Base-by-base conservation (phyloP, 2,329 filamentous ascomycete species). In the Cylindrodendrum hubeiense region DNA sequence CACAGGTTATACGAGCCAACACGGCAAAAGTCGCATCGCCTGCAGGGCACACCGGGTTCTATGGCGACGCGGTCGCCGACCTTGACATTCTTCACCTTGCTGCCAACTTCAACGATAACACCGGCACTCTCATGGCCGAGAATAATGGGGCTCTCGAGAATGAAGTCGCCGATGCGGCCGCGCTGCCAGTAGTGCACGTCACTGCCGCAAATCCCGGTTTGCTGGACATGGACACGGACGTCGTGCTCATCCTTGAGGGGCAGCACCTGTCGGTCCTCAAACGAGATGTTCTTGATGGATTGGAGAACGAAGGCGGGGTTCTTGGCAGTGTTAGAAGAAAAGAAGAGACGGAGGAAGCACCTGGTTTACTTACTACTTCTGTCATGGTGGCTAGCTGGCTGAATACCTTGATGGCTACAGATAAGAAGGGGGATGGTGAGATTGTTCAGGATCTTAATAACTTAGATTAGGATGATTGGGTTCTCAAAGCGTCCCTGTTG, bases 241-340 rank as follows among this genome's bases (percentile, higher is more conserved):
- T 85, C 81, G 52, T 79, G 67, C 46, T 77, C 75, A 59, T 82
- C 78, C 30, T 73, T 70, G 12, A 85, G 78, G 8, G 69, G 67
- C 1, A 83, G 83, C 6, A 81, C 74, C 1, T 79, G 73, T 0
- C 82, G 79, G 62, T 84, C 74, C 69, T 86, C 82, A 51, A 86
- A 81, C 9, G 75, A 75, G 53, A 84, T 80, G 30, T 82, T 76
- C 66, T 83, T 79, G 54, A 85, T 70, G 5, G 80, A 79, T 43
- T 79, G 79, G 13, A 86, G 79, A 43, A 85, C 84, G 65, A 85
- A 85, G 8, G 84, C 80, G 1, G 76, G 81, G 70, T 84, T 86
- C 78, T 81, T 22, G 26, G 3, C 13, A 21, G n/a, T 22, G 44
- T 62, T 56, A 52, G 50, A 12, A 8, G 9, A 28, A 15, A 44